Conservation (phyloP, 345 rosid genomes). For the Ceriops zippeliana region DNA sequence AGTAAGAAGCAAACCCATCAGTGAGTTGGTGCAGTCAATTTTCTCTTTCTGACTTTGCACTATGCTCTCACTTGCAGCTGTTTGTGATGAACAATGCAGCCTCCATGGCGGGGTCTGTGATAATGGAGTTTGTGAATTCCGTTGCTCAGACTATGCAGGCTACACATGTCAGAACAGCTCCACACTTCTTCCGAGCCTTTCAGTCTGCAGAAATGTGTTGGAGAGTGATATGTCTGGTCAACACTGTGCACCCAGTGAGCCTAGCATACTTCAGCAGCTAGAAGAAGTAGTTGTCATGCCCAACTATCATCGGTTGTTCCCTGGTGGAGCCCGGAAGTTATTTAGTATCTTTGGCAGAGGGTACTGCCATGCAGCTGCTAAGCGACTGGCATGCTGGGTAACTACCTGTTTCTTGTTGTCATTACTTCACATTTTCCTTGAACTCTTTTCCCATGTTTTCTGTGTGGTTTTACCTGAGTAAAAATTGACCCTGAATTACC, state of each 20-base stretch:
- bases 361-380: conserved; percentile 85
- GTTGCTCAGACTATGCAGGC: conserved; percentile 99
- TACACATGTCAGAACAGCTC: conserved; percentile 97
- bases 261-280: conserved; percentile 85
- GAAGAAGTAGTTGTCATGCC: conserved; percentile 98
- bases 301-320: conserved; percentile 83
- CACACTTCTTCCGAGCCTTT: conserved; percentile 66
- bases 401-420: conserved; percentile 10
- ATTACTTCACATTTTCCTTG: neutral
- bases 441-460: too few species aligned
- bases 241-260: conserved; percentile 95
- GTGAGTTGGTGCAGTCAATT: neutral
- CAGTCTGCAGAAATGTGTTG: conserved; percentile 81
- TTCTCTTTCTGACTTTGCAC: conserved; percentile 6
- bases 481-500: conserved; percentile 15
- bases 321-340: conserved; percentile 80
- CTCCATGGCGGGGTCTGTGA: conserved; percentile 99
- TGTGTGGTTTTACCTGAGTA: neutral
- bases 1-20: too few species aligned
- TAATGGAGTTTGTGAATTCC: conserved; percentile 95
- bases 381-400: conserved; percentile 96
- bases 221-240: conserved; percentile 70
- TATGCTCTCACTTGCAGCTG: conserved; percentile 49
- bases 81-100: conserved; percentile 96
- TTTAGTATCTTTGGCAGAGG: conserved; percentile 74